Evolutionary conservation across 345 rosid species (phyloP), one percentile per base, ranked within the genome.

Genomic region (Capsella bursapastoris): DNA sequence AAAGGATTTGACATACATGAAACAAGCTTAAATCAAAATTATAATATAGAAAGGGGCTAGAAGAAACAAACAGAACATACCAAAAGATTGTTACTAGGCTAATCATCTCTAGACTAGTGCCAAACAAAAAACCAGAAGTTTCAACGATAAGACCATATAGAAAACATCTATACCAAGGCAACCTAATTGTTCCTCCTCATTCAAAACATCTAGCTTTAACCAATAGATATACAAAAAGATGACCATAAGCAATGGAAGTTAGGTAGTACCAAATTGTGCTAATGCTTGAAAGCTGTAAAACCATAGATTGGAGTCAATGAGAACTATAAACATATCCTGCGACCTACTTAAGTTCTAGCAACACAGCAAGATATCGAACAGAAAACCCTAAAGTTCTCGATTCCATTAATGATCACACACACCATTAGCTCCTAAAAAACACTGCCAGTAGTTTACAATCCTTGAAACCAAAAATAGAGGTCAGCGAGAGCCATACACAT

Each of bases 351-450:
- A 10, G 1, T 2, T 44, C 53, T 44, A 63, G 68, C 49, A 8
- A 44, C 25, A 70, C 22, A 47, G 45, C 27, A 57, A 47, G 8
- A 45, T 15, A 34, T 6, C 0, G 4, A 38, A 15, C 27, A 48
- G 9, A 49, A 2, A 47, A 47, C 22, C 18, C 7, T 0, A 18
- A 2, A n/a, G 8, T 10, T 43, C 6, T 43, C 4, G 14, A 43
- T 43, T 8, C 13, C 10, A n/a, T n/a, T 7, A 5, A 57, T 31
- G 16, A 57, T 57, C 52, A 29, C 31, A 34, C 52, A 29, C 31
- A 34, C 29, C 3, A 61, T 25, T 28, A 50, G 16, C 61, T 61
- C 60, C 31, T 25, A 72, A 18, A 22, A 64, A 15, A 58, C 64
- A 58, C 44, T 35, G 6, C 18, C 16, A 8, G 7, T 44, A 15